phyloP scores from a whole-genome alignment of 1,284 basidiomycete species.

The Ustilago cynodontis region DNA sequence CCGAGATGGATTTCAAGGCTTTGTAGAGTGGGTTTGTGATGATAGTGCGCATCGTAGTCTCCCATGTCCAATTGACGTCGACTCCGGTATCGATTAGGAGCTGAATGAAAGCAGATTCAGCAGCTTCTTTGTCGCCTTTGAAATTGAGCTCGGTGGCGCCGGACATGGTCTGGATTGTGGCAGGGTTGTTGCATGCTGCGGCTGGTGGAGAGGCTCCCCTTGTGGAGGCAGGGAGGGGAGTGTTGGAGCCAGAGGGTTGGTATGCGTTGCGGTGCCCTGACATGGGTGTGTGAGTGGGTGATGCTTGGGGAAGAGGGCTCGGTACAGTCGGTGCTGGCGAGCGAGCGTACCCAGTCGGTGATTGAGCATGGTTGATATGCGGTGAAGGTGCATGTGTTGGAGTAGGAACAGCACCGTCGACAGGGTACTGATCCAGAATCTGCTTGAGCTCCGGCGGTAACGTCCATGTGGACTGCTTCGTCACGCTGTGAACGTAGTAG shows the following conservation, averaged over 20 bases:
- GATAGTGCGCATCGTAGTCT: conserved; percentile 95
- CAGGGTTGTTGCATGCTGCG: background rate
- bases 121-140: conserved; percentile 80
- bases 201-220: background rate
- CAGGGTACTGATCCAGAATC: conserved; percentile 56
- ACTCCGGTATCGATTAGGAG: conserved; percentile 88
- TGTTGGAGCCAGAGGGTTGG: conserved; percentile 29
- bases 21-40: conserved; percentile 98
- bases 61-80: conserved; percentile 95
- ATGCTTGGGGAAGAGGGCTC: conserved; percentile 20
- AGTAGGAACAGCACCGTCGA: conserved; percentile 10
- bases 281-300: conserved; percentile 21
- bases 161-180: conserved; percentile 29
- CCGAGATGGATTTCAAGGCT: conserved; percentile 88
- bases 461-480: conserved; percentile 67
- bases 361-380: conserved; percentile 11
- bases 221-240: conserved; percentile 16
- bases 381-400: conserved; percentile 14
- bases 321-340: conserved; percentile 13
- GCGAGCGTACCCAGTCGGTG: conserved; percentile 11
- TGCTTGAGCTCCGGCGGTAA: conserved; percentile 64
- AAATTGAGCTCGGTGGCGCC: conserved; percentile 72
- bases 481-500: conserved; percentile 68
- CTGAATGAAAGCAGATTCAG: conserved; percentile 92
- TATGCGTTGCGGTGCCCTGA: background rate